Evolutionary conservation across 2,329 filamentous ascomycete species (phyloP).

Genomic region (Fonsecaea pedrosoi): DNA sequence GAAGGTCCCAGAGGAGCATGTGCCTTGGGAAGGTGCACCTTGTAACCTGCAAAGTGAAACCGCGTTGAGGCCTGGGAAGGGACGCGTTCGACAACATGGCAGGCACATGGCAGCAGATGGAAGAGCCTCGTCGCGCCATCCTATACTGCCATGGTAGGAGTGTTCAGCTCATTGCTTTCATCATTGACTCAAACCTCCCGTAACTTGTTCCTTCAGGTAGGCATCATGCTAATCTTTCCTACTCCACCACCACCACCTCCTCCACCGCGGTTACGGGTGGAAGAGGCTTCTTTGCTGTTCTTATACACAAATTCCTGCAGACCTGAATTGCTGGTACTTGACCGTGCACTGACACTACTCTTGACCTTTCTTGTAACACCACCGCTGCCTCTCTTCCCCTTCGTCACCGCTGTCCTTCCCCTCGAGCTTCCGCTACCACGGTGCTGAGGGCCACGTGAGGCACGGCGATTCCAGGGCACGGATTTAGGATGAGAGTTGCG

Average conservation of each 20-base stretch:
- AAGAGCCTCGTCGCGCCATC: neutral
- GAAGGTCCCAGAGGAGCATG: neutral
- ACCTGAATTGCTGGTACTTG: slow-evolving; percentile 20
- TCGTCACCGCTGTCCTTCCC: slow-evolving; percentile 10
- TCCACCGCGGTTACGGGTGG: slow-evolving; percentile 12
- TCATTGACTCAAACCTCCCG: neutral
- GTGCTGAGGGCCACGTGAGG: slow-evolving; percentile 16
- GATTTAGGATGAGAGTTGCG: slow-evolving; percentile 6
- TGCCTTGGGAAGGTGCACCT: neutral
- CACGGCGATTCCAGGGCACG: slow-evolving; percentile 19
- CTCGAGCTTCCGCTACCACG: slow-evolving; percentile 25
- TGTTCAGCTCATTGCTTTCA: neutral
- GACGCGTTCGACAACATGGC: neutral
- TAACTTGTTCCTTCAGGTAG: slow-evolving; percentile 39
- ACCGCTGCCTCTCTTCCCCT: slow-evolving; percentile 16
- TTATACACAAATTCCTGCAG: slow-evolving; percentile 21
- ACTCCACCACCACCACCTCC: slow-evolving; percentile 31
- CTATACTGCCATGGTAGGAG: neutral
- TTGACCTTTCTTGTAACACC: slow-evolving; percentile 28
- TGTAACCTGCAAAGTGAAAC: neutral
- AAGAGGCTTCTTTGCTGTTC: slow-evolving; percentile 16
- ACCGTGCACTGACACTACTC: slow-evolving; percentile 27
- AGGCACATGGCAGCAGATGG: neutral
- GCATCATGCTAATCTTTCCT: slow-evolving; percentile 49
- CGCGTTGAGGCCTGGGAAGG: neutral